These are phyloP conservation scores for Cryphonectria carpinicola DNA, from an alignment of 2,329 filamentous ascomycete genomes.

Conservation along the genomic window DNA sequence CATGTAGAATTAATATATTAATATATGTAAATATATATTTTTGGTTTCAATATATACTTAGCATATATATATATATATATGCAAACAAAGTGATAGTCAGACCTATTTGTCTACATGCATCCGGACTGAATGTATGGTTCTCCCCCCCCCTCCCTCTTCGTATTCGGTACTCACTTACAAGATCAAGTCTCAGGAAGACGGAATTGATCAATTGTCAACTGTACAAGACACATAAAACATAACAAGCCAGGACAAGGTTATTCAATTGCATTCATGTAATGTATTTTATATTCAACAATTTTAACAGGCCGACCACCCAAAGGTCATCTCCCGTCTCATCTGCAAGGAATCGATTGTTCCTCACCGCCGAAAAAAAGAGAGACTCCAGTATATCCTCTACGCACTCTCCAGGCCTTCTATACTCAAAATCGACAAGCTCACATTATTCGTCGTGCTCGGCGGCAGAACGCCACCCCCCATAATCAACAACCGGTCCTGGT, in stretches of 20 bases:
- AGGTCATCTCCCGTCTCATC: not conserved
- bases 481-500: conserved; percentile 45
- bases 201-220: no score
- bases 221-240: not conserved
- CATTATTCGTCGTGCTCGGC: conserved; percentile 50
- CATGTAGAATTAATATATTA: not conserved
- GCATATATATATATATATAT: no score
- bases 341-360: not conserved
- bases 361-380: not conserved
- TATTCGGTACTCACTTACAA: no score
- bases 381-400: not conserved
- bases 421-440: conserved; percentile 42
- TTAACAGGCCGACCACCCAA: no score
- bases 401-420: conserved; percentile 30
- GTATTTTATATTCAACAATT: not conserved
- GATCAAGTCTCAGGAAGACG: no score
- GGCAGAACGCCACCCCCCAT: conserved; percentile 51
- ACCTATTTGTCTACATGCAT: not conserved
- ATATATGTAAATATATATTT: not conserved
- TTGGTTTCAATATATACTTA: no score
- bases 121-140: not conserved
- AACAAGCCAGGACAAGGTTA: not conserved
- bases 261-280: not conserved
- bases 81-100: no score
- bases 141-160: no score